Base-by-base conservation (phyloP, 2,329 filamentous ascomycete genomes). In the Colletotrichum agaves region DNA sequence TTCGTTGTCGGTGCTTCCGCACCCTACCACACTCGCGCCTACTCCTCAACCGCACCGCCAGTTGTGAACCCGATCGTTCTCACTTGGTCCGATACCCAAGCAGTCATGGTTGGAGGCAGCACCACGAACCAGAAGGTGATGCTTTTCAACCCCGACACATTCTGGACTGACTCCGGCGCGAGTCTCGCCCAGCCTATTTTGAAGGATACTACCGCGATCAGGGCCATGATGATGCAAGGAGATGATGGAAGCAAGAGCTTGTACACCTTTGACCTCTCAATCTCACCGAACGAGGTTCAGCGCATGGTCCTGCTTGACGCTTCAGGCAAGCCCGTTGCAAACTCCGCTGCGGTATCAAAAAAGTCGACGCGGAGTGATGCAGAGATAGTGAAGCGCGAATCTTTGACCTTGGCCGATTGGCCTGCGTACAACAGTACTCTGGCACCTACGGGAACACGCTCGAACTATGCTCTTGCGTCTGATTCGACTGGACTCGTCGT, bases 241-340 rank as follows among this genome's bases (percentile, higher is more conserved):
- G 85, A 88, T 46, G 93, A 97, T 76, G 89, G 87, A 31, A 94
- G 91, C 78, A 94, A 93, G 75, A 88, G 90, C 43, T 81, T 98
- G 17, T 89, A 94, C 72, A 88, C 90, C 11, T 97, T 96, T 73
- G 89, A 97, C 75, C 86, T 94, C 79, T 85, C 85, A 13, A 83
- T 85, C 10, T 88, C 90, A 0, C 94, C 95, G 3, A 97, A 97
- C 75, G 79, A 82, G 6, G 92, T 97, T 47, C 87, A 87, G 35
- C 88, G 91, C 63, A 88, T 90, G 35, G 85, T 93, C 17, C 78
- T 97, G 13, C 78, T 91, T 53, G 86, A 88, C 69, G 84, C 85
- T 11, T 82, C 84, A 44, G 92, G 91, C 15, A 83, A 75, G 69
- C 85, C 78, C 47, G 86, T 83, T 75, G 80, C 73, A 55, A 82